Percentiles rank a stretch among this genome's conserved stretches.
Conservation (phyloP, 306 rosid species). For the Cicer judaicum region DNA sequence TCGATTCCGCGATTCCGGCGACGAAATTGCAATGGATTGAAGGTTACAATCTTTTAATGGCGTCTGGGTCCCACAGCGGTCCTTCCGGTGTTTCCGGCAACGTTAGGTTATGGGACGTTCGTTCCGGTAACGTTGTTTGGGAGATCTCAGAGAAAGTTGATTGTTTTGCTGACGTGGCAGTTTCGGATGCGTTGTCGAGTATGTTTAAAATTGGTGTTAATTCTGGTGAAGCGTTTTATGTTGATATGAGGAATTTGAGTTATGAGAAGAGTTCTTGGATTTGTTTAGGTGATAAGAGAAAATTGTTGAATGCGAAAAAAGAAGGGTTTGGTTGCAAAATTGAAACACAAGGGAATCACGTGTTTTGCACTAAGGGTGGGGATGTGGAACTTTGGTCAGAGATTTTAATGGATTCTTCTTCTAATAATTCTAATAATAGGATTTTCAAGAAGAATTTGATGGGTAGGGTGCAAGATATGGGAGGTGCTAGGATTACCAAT, state of each 20-base stretch:
- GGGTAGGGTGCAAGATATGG: conserved; percentile 81
- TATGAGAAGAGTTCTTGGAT: conserved; percentile 68
- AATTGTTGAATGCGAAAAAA: conserved; percentile 65
- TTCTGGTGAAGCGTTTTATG: conserved; percentile 67
- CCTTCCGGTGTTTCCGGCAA: conserved; percentile 84
- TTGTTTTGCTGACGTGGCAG: conserved; percentile 84
- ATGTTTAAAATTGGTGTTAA: conserved; percentile 89
- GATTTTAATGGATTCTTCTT: conserved; percentile 55
- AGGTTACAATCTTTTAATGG: conserved; percentile 65
- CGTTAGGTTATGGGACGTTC: conserved; percentile 80
- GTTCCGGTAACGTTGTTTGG: conserved; percentile 70
- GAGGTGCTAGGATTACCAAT: conserved; percentile 67
- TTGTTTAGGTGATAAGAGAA: conserved; percentile 70
- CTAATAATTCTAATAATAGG: conserved; percentile 44
- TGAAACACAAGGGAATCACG: conserved; percentile 81
- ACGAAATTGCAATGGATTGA: conserved; percentile 78
- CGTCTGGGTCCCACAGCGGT: conserved; percentile 95
- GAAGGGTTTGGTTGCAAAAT: conserved; percentile 84
- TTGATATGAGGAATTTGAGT: conserved; percentile 70
- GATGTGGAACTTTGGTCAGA: conserved; percentile 85
- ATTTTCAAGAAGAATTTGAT: conserved; percentile 76
- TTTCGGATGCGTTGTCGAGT: conserved; percentile 58
- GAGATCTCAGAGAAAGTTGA: conserved; percentile 76
- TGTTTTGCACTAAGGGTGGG: conserved; percentile 80
- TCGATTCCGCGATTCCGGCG: conserved; percentile 87